A percentile compares a stretch with the other conserved stretches of the same genome.
Evolutionary conservation across 345 rosid species (phyloP).

Genomic region (Camelina sativa): DNA sequence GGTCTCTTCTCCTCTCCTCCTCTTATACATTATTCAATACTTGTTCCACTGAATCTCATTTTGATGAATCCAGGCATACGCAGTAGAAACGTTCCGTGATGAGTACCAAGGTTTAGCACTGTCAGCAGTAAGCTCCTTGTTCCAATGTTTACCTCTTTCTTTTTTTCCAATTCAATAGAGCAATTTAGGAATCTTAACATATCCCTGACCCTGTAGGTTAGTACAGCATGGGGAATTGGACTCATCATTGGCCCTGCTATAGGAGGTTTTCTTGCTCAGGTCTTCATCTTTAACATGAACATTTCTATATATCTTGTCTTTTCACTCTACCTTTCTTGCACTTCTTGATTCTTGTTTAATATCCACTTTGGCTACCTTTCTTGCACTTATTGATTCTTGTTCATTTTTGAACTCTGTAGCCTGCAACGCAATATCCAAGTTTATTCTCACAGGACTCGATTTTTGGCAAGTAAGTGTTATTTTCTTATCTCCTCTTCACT

Average conservation of each 20-base stretch:
- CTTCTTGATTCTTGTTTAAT: slow-evolving; percentile 28
- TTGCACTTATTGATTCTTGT: slow-evolving; percentile 27
- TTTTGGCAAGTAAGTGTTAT: slow-evolving; percentile 62
- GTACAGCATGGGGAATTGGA: slow-evolving; percentile 98
- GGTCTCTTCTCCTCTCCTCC: slow-evolving; percentile 47
- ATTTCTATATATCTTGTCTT: not conserved
- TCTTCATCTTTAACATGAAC: slow-evolving; percentile 40
- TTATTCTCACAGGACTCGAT: slow-evolving; percentile 68
- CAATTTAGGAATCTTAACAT: not conserved
- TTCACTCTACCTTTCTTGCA: not conserved
- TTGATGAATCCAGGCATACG: slow-evolving; percentile 71
- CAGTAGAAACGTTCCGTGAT: slow-evolving; percentile 69
- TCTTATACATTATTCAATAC: not conserved
- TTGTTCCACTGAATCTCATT: not conserved
- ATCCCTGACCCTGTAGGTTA: slow-evolving; percentile 54
- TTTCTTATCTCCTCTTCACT: slow-evolving; percentile 4
- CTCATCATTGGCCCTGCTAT: slow-evolving; percentile 95
- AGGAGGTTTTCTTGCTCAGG: slow-evolving; percentile 97
- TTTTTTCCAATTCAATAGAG: not conserved
- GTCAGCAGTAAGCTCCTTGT: slow-evolving; percentile 65
- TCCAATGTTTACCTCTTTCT: not conserved
- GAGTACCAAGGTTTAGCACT: slow-evolving; percentile 86
- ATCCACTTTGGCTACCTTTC: not conserved
- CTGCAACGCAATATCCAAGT: slow-evolving; percentile 80
- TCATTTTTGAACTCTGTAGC: slow-evolving; percentile 48